phyloP scores from a whole-genome alignment of 2,329 filamentous ascomycete species.

The Clarireedia paspali region DNA sequence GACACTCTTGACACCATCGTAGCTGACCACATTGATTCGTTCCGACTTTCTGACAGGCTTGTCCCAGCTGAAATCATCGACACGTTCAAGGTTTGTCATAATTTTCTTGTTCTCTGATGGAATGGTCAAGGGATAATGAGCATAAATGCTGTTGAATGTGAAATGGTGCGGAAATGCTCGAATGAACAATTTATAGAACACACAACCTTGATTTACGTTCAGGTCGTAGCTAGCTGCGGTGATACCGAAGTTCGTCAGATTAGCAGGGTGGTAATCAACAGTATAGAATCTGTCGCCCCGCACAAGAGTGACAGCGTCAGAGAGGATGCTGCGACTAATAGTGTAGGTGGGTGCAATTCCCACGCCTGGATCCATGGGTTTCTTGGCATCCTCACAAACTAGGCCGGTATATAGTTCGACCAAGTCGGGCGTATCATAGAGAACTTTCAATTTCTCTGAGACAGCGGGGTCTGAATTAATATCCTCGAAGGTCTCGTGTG shows the following conservation, averaged over 20 bases:
- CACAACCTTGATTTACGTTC: constrained; percentile 51
- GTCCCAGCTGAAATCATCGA: constrained; percentile 17
- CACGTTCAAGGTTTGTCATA: constrained; percentile 48
- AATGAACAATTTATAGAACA: constrained; percentile 76
- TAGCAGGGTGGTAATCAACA: constrained; percentile 41
- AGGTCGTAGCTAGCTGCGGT: constrained; percentile 62
- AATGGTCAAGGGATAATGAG: constrained; percentile 52
- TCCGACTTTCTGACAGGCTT: constrained; percentile 12
- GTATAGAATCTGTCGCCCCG: constrained; percentile 50
- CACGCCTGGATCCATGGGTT: constrained; percentile 39
- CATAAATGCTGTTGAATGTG: constrained; percentile 72
- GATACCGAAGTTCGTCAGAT: constrained; percentile 77
- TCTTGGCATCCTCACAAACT: constrained; percentile 47
- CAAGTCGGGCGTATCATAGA: constrained; percentile 54
- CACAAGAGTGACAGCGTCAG: constrained; percentile 50
- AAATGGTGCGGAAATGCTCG: constrained; percentile 75
- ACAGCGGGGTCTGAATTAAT: constrained; percentile 72
- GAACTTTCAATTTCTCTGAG: constrained; percentile 51
- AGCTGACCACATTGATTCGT: constrained; percentile 7
- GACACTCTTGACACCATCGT: constrained; percentile 22
- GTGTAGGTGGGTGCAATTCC: constrained; percentile 44
- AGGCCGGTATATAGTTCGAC: constrained; percentile 63
- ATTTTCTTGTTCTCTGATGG: constrained; percentile 66
- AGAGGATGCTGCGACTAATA: constrained; percentile 45
- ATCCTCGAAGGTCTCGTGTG: constrained; percentile 69